Evolutionary conservation across 805 yeast genomes (phyloP), one percentile per base, ranked within the genome.

Genomic region (Teunomyces aglyptinius): DNA sequence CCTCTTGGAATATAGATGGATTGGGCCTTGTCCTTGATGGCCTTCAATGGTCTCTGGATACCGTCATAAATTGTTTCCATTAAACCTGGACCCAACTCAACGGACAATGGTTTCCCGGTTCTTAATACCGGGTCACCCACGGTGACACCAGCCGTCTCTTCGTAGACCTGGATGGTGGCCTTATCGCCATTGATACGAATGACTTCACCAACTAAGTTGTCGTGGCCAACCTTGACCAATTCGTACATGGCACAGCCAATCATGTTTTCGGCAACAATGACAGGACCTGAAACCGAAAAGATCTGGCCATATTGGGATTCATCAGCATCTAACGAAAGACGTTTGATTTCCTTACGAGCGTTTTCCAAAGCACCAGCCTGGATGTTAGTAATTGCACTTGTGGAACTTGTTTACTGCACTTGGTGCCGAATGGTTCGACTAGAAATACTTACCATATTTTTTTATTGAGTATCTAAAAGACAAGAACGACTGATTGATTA

Each of bases 231-330:
- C 69, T 85, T 90, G 63, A 92, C 99, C 71, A 94, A 80, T 69
- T 94, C 99, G 80, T 94, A 92, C 99, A 94, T 94, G 60, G 98
- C 97, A 82, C 97, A 89, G 53, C 99, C 99, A 72, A 91, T 88
- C 98, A 94, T 90, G 76, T 94, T 86, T 72, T 94, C 98, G 42
- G 99, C 99, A 41, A 94, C 85, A 45, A 94, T 86, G 59, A 94
- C 99, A 22, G 99, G 98, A 62, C 99, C 99, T 16, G 98, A 91
- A 42, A 94, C 97, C 27, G 97, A 89, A 74, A 83, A 91, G 60
- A 94, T 87, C 56, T 79, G 83, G 47, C 96, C 99, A 68, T 88
- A 89, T 55, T 83, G 84, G 46, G 86, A 78, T 70, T 92, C 97
- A 27, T 72, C 77, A 45, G 74, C 75, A 54, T 69, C 76, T 53